Evolutionary conservation across 148 eudicot genomes (phyloP).

Genomic region (Drosera capensis): DNA sequence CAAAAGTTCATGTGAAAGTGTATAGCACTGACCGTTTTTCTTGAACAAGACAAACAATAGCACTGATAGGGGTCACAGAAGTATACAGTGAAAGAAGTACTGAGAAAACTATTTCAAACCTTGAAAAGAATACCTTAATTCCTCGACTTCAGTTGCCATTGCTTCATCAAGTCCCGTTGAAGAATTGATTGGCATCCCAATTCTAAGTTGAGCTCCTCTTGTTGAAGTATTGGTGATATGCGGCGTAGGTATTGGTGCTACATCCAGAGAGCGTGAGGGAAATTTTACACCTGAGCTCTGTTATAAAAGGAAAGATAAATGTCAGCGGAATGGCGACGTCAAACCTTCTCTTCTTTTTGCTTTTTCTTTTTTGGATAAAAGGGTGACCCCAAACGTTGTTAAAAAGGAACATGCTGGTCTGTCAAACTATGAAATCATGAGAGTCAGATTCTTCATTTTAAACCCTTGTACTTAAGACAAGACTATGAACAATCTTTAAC

Average conservation of each 20-base stretch:
- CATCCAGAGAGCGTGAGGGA: slow-evolving; percentile 51
- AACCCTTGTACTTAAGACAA: too few species aligned
- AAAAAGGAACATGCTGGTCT: too few species aligned
- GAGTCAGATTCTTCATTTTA: too few species aligned
- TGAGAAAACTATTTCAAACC: neutral
- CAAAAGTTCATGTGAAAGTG: neutral
- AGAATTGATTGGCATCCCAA: slow-evolving; percentile 73
- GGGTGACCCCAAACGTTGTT: too few species aligned
- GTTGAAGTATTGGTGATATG: slow-evolving; percentile 43
- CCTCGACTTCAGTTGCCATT: slow-evolving; percentile 62
- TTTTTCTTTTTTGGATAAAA: neutral
- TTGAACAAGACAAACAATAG: neutral
- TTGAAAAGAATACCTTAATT: slow-evolving; percentile 37
- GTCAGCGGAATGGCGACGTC: neutral
- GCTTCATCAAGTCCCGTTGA: slow-evolving; percentile 78
- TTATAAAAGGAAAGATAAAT: slow-evolving; percentile 6
- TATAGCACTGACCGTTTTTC: neutral
- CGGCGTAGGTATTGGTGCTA: slow-evolving; percentile 73
- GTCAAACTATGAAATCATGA: too few species aligned
- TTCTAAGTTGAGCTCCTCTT: slow-evolving; percentile 40
- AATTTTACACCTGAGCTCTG: slow-evolving; percentile 72
- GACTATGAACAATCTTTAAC: too few species aligned
- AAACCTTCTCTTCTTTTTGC: neutral
- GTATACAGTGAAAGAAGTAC: neutral
- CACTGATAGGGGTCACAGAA: neutral